These are phyloP conservation scores for Xylariaceae sp. DNA, from an alignment of 2,329 filamentous ascomycete genomes.

Conservation along the genomic window DNA sequence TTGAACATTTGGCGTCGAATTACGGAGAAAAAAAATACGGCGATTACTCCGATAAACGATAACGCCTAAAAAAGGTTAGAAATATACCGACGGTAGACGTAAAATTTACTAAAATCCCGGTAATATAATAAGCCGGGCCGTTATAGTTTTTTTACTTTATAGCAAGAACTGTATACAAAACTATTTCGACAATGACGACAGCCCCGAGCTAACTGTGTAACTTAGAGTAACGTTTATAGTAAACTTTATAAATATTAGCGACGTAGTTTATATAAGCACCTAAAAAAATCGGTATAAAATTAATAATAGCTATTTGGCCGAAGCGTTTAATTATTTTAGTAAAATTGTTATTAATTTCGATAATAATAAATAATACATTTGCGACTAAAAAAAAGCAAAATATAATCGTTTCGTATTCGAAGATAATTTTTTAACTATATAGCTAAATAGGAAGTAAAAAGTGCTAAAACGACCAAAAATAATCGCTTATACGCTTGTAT, in stretches of 20 bases:
- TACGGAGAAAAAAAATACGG: neutral
- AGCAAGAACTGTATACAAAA: neutral
- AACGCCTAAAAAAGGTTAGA: no score
- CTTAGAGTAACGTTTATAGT: constrained; percentile 2
- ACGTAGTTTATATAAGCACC: constrained; percentile 6
- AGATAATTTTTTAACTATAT: neutral
- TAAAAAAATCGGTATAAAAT: neutral
- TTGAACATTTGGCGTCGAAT: neutral
- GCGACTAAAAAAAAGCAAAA: constrained; percentile 3
- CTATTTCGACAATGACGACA: neutral
- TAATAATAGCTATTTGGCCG: constrained; percentile 4
- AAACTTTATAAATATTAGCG: neutral
- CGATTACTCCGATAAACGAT: neutral
- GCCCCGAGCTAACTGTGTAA: constrained; percentile 1
- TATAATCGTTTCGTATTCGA: constrained; percentile 4
- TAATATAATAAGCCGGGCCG: neutral
- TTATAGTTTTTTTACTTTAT: neutral
- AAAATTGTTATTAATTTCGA: neutral
- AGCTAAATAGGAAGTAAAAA: neutral
- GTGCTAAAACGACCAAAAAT: neutral
- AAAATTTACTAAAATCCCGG: neutral
- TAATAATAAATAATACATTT: neutral
- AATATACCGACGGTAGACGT: no score
- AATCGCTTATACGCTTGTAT: neutral
- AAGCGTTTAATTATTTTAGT: constrained; percentile 3